Conservation (phyloP, 2,329 filamentous ascomycete species). For the Curvularia lunata region DNA sequence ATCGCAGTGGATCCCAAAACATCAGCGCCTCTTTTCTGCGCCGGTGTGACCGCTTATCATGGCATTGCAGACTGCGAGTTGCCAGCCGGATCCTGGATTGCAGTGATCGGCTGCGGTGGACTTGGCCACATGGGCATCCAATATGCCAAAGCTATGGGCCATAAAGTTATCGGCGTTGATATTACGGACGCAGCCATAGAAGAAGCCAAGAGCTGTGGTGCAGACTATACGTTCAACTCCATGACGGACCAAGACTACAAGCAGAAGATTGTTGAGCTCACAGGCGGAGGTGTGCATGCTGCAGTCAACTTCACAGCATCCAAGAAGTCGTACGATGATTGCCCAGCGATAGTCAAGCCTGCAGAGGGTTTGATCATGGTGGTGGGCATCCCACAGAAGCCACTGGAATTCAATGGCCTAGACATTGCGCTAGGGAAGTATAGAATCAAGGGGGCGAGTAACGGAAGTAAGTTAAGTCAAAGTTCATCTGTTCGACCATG, state of each 20-base stretch:
- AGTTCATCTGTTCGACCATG: neutral
- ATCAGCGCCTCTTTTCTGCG: slow-evolving; percentile 41
- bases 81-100: slow-evolving; percentile 38
- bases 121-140: slow-evolving; percentile 44
- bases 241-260: slow-evolving; percentile 37
- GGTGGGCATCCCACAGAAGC: slow-evolving; percentile 42
- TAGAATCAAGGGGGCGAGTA: slow-evolving; percentile 40
- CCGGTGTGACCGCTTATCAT: slow-evolving; percentile 41
- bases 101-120: slow-evolving; percentile 40
- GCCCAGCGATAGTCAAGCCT: slow-evolving; percentile 39
- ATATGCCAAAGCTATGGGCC: slow-evolving; percentile 44
- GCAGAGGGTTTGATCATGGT: slow-evolving; percentile 44
- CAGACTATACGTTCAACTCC: slow-evolving; percentile 43
- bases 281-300: slow-evolving; percentile 38
- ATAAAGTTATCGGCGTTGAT: slow-evolving; percentile 42
- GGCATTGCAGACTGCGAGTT: slow-evolving; percentile 39
- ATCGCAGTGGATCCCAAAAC: slow-evolving; percentile 33
- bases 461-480: slow-evolving; percentile 37
- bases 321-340: slow-evolving; percentile 44
- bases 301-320: slow-evolving; percentile 43
- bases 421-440: slow-evolving; percentile 41
- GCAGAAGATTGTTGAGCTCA: slow-evolving; percentile 39
- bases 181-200: slow-evolving; percentile 39
- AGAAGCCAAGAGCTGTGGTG: slow-evolving; percentile 40
- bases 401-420: slow-evolving; percentile 40